Conservation (phyloP, 2,329 filamentous ascomycete genomes). For the Pseudogymnoascus sp. region DNA sequence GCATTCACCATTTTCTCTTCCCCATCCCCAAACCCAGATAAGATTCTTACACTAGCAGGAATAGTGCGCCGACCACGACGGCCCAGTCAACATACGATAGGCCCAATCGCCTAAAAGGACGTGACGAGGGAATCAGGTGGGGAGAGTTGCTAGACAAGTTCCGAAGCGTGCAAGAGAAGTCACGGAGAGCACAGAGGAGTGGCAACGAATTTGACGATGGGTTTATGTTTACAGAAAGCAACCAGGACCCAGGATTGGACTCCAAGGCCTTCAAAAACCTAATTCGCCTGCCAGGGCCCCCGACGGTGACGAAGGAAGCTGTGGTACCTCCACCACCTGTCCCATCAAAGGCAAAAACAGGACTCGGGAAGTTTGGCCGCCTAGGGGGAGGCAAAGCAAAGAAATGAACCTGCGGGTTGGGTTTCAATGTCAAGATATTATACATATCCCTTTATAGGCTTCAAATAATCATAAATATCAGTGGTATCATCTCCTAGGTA, state of each 20-base stretch:
- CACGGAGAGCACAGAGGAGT: conserved; percentile 60
- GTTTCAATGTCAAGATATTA: background rate
- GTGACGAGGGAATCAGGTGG: conserved; percentile 88
- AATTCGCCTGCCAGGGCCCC: conserved; percentile 28
- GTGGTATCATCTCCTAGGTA: conserved; percentile 25
- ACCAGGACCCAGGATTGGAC: conserved; percentile 21
- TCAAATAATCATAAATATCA: conserved; percentile 1
- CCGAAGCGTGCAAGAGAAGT: conserved; percentile 78
- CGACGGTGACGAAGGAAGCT: conserved; percentile 43
- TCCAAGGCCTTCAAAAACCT: conserved; percentile 31
- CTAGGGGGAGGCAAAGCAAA: conserved; percentile 50
- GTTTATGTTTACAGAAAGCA: conserved; percentile 40
- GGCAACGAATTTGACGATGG: conserved; percentile 40
- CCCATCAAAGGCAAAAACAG: conserved; percentile 51
- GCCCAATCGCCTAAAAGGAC: conserved; percentile 66
- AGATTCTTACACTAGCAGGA: background rate
- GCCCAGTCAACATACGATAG: conserved; percentile 56
- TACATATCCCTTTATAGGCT: background rate
- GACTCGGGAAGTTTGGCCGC: conserved; percentile 61
- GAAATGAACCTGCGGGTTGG: conserved; percentile 5
- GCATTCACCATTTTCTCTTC: background rate
- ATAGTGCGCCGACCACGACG: conserved; percentile 39
- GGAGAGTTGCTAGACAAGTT: conserved; percentile 91
- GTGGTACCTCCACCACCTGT: conserved; percentile 22
- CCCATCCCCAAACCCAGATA: background rate